phyloP scores from a whole-genome alignment of 805 yeast species.

The Tetrapisispora taiwanensis region DNA sequence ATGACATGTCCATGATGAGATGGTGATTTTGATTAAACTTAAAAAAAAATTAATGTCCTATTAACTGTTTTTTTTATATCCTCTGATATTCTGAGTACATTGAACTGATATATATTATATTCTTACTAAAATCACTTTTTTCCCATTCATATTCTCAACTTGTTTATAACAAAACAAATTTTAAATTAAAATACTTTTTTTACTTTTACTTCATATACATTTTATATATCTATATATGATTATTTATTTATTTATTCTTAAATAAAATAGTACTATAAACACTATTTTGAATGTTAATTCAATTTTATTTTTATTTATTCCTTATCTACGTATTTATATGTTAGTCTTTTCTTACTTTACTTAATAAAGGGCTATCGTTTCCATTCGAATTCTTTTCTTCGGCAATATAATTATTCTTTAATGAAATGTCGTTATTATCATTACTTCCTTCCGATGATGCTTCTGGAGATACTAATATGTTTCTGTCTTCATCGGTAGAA shows the following conservation, averaged over 20 bases:
- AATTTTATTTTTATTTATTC: too few species aligned
- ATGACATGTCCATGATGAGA: conserved; percentile 85
- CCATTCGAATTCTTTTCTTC: background rate
- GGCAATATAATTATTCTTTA: background rate
- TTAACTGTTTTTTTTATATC: too few species aligned
- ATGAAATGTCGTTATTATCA: background rate
- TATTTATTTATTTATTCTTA: conserved; percentile 1
- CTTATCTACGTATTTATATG: background rate
- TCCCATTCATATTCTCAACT: conserved; percentile 2
- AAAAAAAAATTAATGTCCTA: too few species aligned
- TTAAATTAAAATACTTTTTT: background rate
- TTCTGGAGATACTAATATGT: background rate
- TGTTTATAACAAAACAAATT: conserved; percentile 1
- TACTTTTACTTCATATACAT: conserved; percentile 1
- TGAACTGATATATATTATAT: background rate
- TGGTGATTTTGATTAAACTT: conserved; percentile 33
- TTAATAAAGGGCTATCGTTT: conserved; percentile 1
- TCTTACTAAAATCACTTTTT: background rate
- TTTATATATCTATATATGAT: background rate
- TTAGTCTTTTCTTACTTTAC: conserved; percentile 2
- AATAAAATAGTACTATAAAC: background rate
- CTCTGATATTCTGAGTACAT: background rate
- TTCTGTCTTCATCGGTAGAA: background rate
- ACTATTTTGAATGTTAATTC: background rate
- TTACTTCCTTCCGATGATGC: background rate